Base-by-base conservation (phyloP, 257 asterid genomes). In the Ophiorrhiza pumila region DNA sequence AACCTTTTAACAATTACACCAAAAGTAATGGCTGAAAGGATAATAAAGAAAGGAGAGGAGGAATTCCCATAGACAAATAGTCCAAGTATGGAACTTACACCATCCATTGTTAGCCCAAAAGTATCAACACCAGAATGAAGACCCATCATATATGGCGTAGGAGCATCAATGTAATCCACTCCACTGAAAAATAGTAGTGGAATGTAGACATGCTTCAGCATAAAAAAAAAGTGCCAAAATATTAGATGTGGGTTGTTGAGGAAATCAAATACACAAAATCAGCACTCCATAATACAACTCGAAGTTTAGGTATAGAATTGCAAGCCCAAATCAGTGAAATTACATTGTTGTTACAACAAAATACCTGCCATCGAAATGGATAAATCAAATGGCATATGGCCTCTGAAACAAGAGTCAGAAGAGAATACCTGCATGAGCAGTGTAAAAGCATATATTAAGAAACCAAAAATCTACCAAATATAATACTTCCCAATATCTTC, bases 111-210 rank as follows among this genome's bases (percentile, higher is more conserved):
- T 71, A 94, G 88, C 72, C 97, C 97, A 84, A 58, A 85, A 59
- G 97, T 94, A 80, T 94, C 97, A 78, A 94, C 99, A 41, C 88
- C 96, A 23, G 99, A 94, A 85, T 94, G 99, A 83, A 94, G 99
- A 68, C 99, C 99, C 99, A 94, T 94, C 99, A 94, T 94, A 78
- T 94, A 94, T 31, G 99, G 99, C 20, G 99, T 94, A 73, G 99
- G 99, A 81, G 99, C 99, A 87, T 91, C 99, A 83, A 94, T 94
- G 79, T 94, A 94, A 88, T 94, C 99, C 74, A 94, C 99, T 88
- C 99, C 99, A 85, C 97, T 94, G 93, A 91, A 94, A 88, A 94
- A 94, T 84, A 94, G 97, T 58, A 94, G 85, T 34, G 99, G 99
- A 85, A 94, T 94, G 96, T 94, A 94, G 87, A 94, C 99, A 86